A percentile compares a stretch with the other conserved stretches of the same genome.
Evolutionary conservation across 148 eudicot genomes (phyloP).

Genomic region (Oxyria digyna): DNA sequence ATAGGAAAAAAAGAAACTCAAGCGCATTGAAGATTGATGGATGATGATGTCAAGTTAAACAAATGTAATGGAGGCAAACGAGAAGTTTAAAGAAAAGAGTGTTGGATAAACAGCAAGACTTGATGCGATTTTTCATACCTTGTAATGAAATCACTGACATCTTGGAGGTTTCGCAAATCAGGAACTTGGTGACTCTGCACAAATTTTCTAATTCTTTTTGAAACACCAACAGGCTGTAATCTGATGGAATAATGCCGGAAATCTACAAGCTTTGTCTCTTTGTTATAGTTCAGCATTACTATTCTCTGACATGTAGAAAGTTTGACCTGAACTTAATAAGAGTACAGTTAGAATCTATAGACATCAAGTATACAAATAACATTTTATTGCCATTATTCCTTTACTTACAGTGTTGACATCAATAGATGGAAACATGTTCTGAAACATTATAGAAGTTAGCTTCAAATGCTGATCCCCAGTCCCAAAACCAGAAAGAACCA

Average conservation of each 20-base stretch:
- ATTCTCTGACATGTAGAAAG: constrained; percentile 89
- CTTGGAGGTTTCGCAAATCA: constrained; percentile 75
- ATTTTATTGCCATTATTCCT: background rate
- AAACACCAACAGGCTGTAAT: constrained; percentile 92
- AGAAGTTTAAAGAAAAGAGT: background rate
- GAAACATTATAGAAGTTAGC: constrained; percentile 70
- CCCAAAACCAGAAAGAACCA: constrained; percentile 96
- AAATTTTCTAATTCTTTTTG: constrained; percentile 78
- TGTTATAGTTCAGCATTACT: constrained; percentile 71
- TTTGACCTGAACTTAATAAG: constrained; percentile 46
- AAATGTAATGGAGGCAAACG: background rate
- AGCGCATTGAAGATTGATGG: too few relatives aligned
- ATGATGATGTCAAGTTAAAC: too few relatives aligned
- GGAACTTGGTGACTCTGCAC: constrained; percentile 89
- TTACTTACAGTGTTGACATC: constrained; percentile 89
- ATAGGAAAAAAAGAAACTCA: too few relatives aligned
- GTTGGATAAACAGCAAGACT: background rate
- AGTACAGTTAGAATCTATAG: constrained; percentile 5
- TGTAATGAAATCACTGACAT: constrained; percentile 87
- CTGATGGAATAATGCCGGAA: constrained; percentile 91
- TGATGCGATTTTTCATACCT: constrained; percentile 30
- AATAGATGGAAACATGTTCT: constrained; percentile 90
- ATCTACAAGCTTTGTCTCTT: too few relatives aligned
- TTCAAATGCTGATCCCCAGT: constrained; percentile 73
- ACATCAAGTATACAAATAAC: constrained; percentile 3